phyloP scores from a whole-genome alignment of 2,329 filamentous ascomycete species.

The Piedraia hortae region DNA sequence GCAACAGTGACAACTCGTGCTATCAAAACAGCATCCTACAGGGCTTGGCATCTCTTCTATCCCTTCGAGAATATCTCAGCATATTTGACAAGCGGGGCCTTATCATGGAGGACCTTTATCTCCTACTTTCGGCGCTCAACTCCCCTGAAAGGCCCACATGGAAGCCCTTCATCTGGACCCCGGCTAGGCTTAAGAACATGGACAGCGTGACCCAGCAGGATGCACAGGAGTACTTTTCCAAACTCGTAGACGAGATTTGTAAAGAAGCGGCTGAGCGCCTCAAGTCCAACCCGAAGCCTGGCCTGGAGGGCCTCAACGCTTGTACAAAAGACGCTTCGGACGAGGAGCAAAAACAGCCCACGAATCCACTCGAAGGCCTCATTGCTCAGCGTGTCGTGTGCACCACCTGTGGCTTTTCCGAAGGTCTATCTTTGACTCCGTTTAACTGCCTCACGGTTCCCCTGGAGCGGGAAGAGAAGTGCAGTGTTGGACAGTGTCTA shows the following conservation, averaged over 20 bases:
- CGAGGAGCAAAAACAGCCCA: slow-evolving; percentile 9
- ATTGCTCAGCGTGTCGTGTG: slow-evolving; percentile 75
- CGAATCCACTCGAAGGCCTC: slow-evolving; percentile 64
- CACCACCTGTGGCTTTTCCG: slow-evolving; percentile 57
- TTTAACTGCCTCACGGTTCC: slow-evolving; percentile 85
- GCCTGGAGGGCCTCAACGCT: neutral
- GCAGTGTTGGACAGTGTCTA: slow-evolving; percentile 51
- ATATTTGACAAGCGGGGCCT: neutral
- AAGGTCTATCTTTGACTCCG: slow-evolving; percentile 67
- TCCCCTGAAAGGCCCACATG: slow-evolving; percentile 33
- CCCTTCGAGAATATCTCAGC: slow-evolving; percentile 37
- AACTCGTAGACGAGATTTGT: slow-evolving; percentile 38
- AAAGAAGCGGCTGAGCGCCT: slow-evolving; percentile 17
- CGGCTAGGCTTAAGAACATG: slow-evolving; percentile 53
- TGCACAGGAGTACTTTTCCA: slow-evolving; percentile 89
- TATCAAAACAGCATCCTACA: slow-evolving; percentile 84
- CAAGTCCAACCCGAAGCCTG: neutral
- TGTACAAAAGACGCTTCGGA: slow-evolving; percentile 1
- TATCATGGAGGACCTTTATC: slow-evolving; percentile 23
- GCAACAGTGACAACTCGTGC: slow-evolving; percentile 85
- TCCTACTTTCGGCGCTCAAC: slow-evolving; percentile 43
- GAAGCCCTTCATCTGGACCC: slow-evolving; percentile 61
- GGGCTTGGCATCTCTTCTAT: slow-evolving; percentile 41
- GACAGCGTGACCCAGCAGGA: slow-evolving; percentile 92
- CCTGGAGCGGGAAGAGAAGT: slow-evolving; percentile 35